phyloP scores from a whole-genome alignment of 2,329 filamentous ascomycete genomes.

The Neonectria hederae region DNA sequence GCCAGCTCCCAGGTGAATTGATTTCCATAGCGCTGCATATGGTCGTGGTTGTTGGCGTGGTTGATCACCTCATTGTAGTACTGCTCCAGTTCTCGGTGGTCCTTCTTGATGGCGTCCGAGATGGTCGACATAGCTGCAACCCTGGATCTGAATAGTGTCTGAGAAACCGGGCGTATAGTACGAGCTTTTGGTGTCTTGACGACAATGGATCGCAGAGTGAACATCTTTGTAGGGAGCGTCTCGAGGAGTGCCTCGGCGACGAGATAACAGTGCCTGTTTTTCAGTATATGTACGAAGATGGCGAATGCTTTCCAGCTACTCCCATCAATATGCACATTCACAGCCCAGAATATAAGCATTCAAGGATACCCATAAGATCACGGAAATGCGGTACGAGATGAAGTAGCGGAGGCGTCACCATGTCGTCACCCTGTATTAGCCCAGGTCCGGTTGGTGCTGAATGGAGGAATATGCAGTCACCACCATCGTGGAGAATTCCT shows the following conservation, averaged over 20 bases:
- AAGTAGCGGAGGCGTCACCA: background rate
- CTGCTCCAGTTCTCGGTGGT: constrained; percentile 45
- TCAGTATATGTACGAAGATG: background rate
- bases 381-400: background rate
- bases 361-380: background rate
- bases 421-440: background rate
- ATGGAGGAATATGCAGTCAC: background rate
- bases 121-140: constrained; percentile 14
- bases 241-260: background rate
- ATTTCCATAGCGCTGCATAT: constrained; percentile 55
- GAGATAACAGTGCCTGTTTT: background rate
- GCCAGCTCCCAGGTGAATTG: constrained; percentile 60
- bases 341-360: background rate
- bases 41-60: constrained; percentile 45
- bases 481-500: background rate
- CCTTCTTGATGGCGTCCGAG: constrained; percentile 41
- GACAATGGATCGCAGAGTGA: background rate
- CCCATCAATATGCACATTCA: background rate
- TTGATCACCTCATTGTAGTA: constrained; percentile 55
- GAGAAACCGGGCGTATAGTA: background rate
- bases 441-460: background rate
- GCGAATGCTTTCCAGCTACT: background rate
- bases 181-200: background rate
- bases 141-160: background rate
- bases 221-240: background rate